Base-by-base conservation (phyloP, 2,329 filamentous ascomycete species). In the Colletotrichum magnum region DNA sequence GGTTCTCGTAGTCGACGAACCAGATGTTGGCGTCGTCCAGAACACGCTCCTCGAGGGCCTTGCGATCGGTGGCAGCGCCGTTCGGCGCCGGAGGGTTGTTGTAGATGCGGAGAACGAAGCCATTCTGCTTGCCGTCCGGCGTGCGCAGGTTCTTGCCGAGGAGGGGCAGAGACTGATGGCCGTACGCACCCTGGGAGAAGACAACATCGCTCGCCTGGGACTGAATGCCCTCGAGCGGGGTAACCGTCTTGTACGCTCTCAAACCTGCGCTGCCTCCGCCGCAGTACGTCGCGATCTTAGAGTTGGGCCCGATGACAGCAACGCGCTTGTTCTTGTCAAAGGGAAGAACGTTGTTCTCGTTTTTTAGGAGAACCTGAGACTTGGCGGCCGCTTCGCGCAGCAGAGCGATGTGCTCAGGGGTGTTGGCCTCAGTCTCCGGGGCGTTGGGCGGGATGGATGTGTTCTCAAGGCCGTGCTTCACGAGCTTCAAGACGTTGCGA, bases 291-390 rank as follows among this genome's bases (percentile, higher is more conserved):
- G 76, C 64, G 5, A 74, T 77, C 58, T 83, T 85, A 12, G 86
- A 80, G 66, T 88, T 88, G 13, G 86, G 86, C 3, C 86, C 87
- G 66, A 89, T 87, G 18, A 88, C 81, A 12, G 86, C 82, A 13
- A 86, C 79, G 43, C 64, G 58, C 6, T 75, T 75, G 24, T 72
- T 72, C 7, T 70, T 74, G 4, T 69, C 86, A 3, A 92, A 78
- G 0, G 93, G 93, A 1, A 95, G 82, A 0, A 90, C 77, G 10
- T 82, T 82, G 28, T 86, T 85, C 15, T 93, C 87, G 71, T 95
- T 95, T 80, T 94, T 94, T 53, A 94, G 81, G 13, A 94, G 83
- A 1, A 94, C 92, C 12, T 93, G 89, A 2, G 89, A 89, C 75
- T 71, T 68, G 32, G 65, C 64, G 5, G 65, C 69, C 2, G 66